Evolutionary conservation across 192 early-diverging fungal genomes (phyloP), one percentile per base, ranked within the genome.

Genomic region (Coemansia sp.): DNA sequence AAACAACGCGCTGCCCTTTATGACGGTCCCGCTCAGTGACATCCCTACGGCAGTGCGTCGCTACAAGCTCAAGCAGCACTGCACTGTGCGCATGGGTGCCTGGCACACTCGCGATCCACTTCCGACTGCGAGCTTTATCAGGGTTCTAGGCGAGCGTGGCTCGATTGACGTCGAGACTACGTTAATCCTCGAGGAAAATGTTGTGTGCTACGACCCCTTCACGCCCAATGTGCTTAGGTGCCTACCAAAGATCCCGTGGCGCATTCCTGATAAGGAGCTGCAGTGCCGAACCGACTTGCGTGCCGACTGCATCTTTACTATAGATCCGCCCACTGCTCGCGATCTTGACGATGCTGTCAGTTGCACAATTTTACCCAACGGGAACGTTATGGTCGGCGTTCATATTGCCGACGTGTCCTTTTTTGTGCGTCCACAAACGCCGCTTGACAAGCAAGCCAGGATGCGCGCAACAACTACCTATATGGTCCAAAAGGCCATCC

Each of bases 351-450:
- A 87, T 47, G 87, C 88, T 52, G 74, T 74, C 69, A 74, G 74
- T 31, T 86, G 68, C 65, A 68, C 71, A 36, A 12, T 8, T 44
- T 68, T 87, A 46, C 79, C 79, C 20, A 78, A 78, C 55, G 79
- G 77, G 8, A 78, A 78, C 33, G 49, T 81, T 36, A 72, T 74
- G 42, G 31, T 79, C 13, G 90, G 91, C 16, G 90, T 92, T 52
- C 91, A 99, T 74, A 99, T 99, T 87, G 97, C 97, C 27, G 97
- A 99, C 84, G 96, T 98, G 11, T 93, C 94, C 4, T 90, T 93
- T 72, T 99, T 99, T 90, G 95, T 99, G 36, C 87, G 86, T 38
- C 88, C 89, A 6, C 81, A 85, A 24, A 91, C 91, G 31, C 87
- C 91, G 11, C 86, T 99, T 86, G 96, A 99, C 79, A 73, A 82